These are phyloP conservation scores for Boletus sp. DNA, from an alignment of 768 basidiomycete genomes.

Conservation along the genomic window DNA sequence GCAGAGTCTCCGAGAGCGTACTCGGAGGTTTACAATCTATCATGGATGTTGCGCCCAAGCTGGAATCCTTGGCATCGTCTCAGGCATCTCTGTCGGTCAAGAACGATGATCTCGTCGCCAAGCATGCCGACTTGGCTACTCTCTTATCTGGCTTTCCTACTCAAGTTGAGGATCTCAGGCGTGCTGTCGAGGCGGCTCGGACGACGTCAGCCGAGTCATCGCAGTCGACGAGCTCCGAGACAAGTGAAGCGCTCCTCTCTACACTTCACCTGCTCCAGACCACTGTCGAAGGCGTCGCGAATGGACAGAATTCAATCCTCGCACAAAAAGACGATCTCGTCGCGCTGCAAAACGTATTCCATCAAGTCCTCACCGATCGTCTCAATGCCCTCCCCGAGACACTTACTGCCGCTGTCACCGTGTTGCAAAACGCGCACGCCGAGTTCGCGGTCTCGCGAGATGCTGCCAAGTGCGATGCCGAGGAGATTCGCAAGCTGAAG, in stretches of 20 bases:
- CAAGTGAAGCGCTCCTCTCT: slow-evolving; percentile 30
- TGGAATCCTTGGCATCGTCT: slow-evolving; percentile 41
- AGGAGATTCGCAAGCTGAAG: slow-evolving; percentile 61
- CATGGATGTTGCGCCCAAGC: slow-evolving; percentile 37
- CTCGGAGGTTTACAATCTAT: slow-evolving; percentile 42
- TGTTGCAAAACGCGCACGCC: slow-evolving; percentile 58
- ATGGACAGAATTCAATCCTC: slow-evolving; percentile 49
- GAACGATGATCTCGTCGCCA: slow-evolving; percentile 38
- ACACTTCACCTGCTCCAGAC: slow-evolving; percentile 46
- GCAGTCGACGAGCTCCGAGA: slow-evolving; percentile 14
- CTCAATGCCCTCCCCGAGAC: slow-evolving; percentile 59
- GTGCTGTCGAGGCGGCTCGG: slow-evolving; percentile 38
- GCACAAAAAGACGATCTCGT: slow-evolving; percentile 49
- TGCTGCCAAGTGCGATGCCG: slow-evolving; percentile 58
- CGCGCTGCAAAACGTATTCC: slow-evolving; percentile 49
- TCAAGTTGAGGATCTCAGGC: slow-evolving; percentile 44
- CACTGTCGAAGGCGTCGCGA: slow-evolving; percentile 46
- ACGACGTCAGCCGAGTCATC: slow-evolving; percentile 18
- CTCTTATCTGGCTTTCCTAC: slow-evolving; percentile 49
- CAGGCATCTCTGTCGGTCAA: slow-evolving; percentile 42
- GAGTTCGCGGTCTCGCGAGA: slow-evolving; percentile 61
- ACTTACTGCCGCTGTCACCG: slow-evolving; percentile 50
- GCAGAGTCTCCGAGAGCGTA: slow-evolving; percentile 55
- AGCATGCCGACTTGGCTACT: slow-evolving; percentile 40
- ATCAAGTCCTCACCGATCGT: slow-evolving; percentile 52